A percentile compares a stretch with the other conserved stretches of the same genome.
Conservation (phyloP, 2,329 filamentous ascomycete species). For the Sarocladiaceae sp. region DNA sequence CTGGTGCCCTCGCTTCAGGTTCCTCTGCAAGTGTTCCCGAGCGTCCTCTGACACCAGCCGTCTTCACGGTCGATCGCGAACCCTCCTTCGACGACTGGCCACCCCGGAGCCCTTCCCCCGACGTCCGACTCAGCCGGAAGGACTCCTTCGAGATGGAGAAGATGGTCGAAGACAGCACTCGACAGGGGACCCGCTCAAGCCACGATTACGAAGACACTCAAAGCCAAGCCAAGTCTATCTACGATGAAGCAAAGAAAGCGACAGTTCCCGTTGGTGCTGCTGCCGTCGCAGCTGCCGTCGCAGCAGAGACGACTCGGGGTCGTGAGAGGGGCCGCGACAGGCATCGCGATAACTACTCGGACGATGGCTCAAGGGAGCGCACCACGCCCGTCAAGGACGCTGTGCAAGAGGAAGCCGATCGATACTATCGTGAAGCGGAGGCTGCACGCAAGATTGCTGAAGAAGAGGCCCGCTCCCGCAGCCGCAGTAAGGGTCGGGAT, state of each 20-base stretch:
- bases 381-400: constrained; percentile 29
- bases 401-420: constrained; percentile 52
- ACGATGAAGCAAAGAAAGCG: constrained; percentile 39
- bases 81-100: constrained; percentile 39
- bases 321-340: constrained; percentile 21
- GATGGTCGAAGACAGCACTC: constrained; percentile 23
- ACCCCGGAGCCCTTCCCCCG: constrained; percentile 18
- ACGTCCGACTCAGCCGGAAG: constrained; percentile 39
- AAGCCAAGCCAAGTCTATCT: constrained; percentile 36
- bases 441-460: constrained; percentile 47
- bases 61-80: constrained; percentile 49
- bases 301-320: constrained; percentile 31
- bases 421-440: constrained; percentile 49
- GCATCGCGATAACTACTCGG: constrained; percentile 23
- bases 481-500: constrained; percentile 29
- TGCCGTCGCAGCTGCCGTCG: constrained; percentile 40
- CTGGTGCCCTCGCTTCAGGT: constrained; percentile 36
- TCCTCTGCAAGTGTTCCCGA: constrained; percentile 25
- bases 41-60: constrained; percentile 40
- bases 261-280: constrained; percentile 41
- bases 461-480: constrained; percentile 48
- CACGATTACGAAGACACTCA: constrained; percentile 31
- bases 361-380: constrained; percentile 27
- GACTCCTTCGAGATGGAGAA: constrained; percentile 42
- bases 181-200: constrained; percentile 15